Evolutionary conservation across 2,329 filamentous ascomycete genomes (phyloP), one percentile per base, ranked within the genome.

Genomic region (Xylariaceae sp.): DNA sequence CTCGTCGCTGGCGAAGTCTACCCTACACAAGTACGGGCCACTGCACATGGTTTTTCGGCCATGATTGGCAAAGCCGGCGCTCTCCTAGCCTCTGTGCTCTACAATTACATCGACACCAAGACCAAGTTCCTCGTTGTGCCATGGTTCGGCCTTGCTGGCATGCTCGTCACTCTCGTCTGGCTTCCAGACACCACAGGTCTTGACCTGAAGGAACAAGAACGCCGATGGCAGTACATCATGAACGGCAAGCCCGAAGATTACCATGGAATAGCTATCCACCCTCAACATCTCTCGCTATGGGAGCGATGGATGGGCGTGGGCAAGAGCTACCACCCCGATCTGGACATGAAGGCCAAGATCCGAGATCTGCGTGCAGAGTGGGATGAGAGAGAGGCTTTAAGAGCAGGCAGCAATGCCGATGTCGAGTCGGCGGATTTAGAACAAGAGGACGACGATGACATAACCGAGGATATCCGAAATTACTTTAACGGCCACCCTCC

Each of bases 141-240:
- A 17, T 97, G 94, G 94, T 97, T 73, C 74, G 94, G 94, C 71
- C 87, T 97, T 14, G 87, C 81, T 14, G 94, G 94, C 66, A 91
- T 95, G 78, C 66, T 97, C 24, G 75, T 97, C 58, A 97, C 93
- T 39, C 87, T 79, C 65, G 65, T 96, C 68, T 98, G 92, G 83
- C 87, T 98, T 28, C 94, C 94, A n/a, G 94, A 98, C 73, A 98
- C 94, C 68, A 97, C 93, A 8, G 94, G 94, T 54, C 89, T 98
- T 34, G 94, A 98, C 73, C 87, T 98, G 62, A 96, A 96, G 82
- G 94, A 98, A 76, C 93, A 97, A 78, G 94, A 98, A 78, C 90
- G 94, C 63, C 88, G 94, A 69, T 98, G 94, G 93, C 78, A 82
- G 54, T 97, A 89, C 77, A 91, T 98, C 73, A 88, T 91, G 58